These are phyloP conservation scores for Triangularia setosa DNA, from an alignment of 2,329 filamentous ascomycete genomes.

Conservation along the genomic window DNA sequence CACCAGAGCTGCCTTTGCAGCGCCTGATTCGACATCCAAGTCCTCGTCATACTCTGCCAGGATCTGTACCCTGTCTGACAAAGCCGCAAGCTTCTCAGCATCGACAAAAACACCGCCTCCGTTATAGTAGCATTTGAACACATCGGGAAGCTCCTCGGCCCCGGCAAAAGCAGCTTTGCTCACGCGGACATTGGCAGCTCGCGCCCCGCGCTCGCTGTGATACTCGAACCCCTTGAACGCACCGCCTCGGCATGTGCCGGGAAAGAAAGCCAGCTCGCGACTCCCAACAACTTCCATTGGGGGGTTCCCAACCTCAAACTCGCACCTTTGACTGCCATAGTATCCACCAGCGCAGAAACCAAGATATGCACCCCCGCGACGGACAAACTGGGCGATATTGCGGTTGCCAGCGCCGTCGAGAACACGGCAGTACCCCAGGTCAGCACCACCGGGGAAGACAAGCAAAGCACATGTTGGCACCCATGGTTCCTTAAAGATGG, in stretches of 20 bases:
- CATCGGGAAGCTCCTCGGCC: conserved; percentile 49
- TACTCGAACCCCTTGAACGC: conserved; percentile 91
- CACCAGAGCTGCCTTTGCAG: conserved; percentile 72
- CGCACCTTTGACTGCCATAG: conserved; percentile 75
- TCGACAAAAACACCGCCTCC: conserved; percentile 92
- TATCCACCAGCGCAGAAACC: conserved; percentile 95
- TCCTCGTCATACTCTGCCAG: conserved; percentile 75
- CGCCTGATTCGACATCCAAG: conserved; percentile 71
- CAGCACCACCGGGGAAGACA: conserved; percentile 91
- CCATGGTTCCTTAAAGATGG: conserved; percentile 90
- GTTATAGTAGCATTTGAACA: conserved; percentile 82
- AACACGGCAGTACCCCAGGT: conserved; percentile 82
- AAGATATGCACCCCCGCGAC: conserved; percentile 78
- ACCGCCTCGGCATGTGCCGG: conserved; percentile 77
- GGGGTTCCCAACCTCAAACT: conserved; percentile 85
- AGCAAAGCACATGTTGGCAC: conserved; percentile 78
- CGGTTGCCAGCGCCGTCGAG: conserved; percentile 87
- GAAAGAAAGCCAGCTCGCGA: conserved; percentile 84
- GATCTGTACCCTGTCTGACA: conserved; percentile 67
- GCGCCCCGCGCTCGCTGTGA: conserved; percentile 78
- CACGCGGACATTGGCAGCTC: conserved; percentile 65
- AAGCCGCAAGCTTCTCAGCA: conserved; percentile 50
- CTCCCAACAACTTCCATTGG: conserved; percentile 80
- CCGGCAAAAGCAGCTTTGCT: conserved; percentile 53
- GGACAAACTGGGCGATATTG: conserved; percentile 79